A percentile compares a stretch with the other conserved stretches of the same genome.
Evolutionary conservation across 2,329 filamentous ascomycete species (phyloP).

Genomic region (Ceratocystis diversiconidia): DNA sequence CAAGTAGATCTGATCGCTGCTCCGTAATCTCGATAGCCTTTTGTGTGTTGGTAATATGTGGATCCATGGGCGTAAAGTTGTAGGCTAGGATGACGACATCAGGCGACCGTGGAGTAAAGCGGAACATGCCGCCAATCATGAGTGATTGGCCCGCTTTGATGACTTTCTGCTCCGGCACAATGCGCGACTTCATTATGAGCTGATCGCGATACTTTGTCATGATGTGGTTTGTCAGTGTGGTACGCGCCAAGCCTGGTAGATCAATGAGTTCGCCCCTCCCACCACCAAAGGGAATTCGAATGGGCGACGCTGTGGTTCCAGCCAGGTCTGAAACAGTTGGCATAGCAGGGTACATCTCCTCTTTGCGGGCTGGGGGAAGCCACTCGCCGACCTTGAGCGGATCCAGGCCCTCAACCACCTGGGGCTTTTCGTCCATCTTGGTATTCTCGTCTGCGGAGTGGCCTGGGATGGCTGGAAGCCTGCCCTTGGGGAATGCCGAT

Average conservation of each 20-base stretch:
- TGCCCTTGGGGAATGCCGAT: constrained; percentile 66
- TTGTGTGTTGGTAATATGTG: constrained; percentile 63
- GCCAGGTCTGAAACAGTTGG: constrained; percentile 75
- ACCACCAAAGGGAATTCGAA: constrained; percentile 77
- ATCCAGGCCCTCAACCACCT: constrained; percentile 19
- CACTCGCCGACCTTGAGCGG: constrained; percentile 37
- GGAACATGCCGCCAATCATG: constrained; percentile 70
- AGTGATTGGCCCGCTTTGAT: constrained; percentile 68
- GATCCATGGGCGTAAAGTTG: constrained; percentile 64
- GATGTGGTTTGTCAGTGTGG: constrained; percentile 57
- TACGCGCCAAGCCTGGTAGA: constrained; percentile 69
- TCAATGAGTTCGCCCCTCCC: constrained; percentile 86
- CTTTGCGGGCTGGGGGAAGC: constrained; percentile 60
- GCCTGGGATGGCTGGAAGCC: not conserved
- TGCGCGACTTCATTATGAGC: constrained; percentile 64
- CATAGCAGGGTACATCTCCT: constrained; percentile 66
- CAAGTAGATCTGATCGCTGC: constrained; percentile 41
- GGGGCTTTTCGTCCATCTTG: not conserved
- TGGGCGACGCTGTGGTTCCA: constrained; percentile 89
- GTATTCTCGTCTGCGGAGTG: not conserved
- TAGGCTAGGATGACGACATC: constrained; percentile 61
- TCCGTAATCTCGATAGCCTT: constrained; percentile 66
- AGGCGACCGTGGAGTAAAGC: constrained; percentile 59
- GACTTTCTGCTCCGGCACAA: constrained; percentile 57
- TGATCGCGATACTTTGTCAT: constrained; percentile 47